Conservation (phyloP, 345 rosid species). For the Brassica napus region Da-Ae NC_063436.1:21575501-21576000, state of each 20-base stretch:
- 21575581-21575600: conserved; percentile 31
- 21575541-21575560: conserved; percentile 92
- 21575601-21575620: conserved; percentile 28
- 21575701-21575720: conserved; percentile 76
- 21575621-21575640: not conserved
- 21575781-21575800: conserved; percentile 88
- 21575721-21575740: conserved; percentile 90
- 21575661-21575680: conserved; percentile 93
- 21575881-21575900: conserved; percentile 75
- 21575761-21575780: conserved; percentile 84
- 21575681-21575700: conserved; percentile 97
- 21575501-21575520: conserved; percentile 78
- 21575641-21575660: conserved; percentile 50
- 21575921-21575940: conserved; percentile 43
- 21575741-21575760: conserved; percentile 78
- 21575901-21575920: conserved; percentile 75
- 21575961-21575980: conserved; percentile 36
- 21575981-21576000: not conserved
- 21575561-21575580: conserved; percentile 62
- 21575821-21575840: conserved; percentile 57
- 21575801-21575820: conserved; percentile 94
- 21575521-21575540: conserved; percentile 90
- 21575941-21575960: conserved; percentile 2
- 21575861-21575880: conserved; percentile 57
- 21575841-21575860: conserved; percentile 43